Percentiles rank a stretch among this genome's conserved stretches.
phyloP scores from a whole-genome alignment of 2,329 filamentous ascomycete genomes.

The Ceratocystis cubensis region DNA sequence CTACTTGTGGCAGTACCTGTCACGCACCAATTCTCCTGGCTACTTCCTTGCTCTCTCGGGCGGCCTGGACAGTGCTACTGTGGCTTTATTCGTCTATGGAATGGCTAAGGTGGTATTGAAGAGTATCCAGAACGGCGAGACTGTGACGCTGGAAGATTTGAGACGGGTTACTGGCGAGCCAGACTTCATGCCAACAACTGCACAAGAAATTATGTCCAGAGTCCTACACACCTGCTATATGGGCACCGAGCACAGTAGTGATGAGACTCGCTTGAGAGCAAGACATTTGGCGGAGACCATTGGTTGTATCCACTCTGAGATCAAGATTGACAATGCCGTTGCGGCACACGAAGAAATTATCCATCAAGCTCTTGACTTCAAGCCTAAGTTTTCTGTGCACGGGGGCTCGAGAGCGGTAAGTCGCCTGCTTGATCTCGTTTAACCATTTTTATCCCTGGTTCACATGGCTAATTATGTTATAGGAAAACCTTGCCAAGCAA shows the following conservation, averaged over 20 bases:
- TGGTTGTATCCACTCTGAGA: slow-evolving; percentile 57
- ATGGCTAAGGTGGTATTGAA: slow-evolving; percentile 46
- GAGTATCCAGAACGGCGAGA: slow-evolving; percentile 34
- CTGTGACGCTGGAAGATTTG: slow-evolving; percentile 24
- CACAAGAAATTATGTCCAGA: slow-evolving; percentile 43
- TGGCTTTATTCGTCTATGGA: slow-evolving; percentile 29
- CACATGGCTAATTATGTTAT: not conserved
- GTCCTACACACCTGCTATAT: slow-evolving; percentile 38
- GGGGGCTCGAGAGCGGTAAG: slow-evolving; percentile 37
- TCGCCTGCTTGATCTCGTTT: too few relatives aligned
- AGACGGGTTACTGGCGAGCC: slow-evolving; percentile 24
- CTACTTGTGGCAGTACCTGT: slow-evolving; percentile 44
- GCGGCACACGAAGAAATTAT: slow-evolving; percentile 36
- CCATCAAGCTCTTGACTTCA: slow-evolving; percentile 25
- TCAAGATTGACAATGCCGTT: slow-evolving; percentile 60
- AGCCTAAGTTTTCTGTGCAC: slow-evolving; percentile 38
- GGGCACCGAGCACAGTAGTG: slow-evolving; percentile 47
- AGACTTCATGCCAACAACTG: slow-evolving; percentile 39
- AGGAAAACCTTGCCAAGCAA: slow-evolving; percentile 51
- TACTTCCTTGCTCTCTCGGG: slow-evolving; percentile 41
- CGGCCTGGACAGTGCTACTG: slow-evolving; percentile 26
- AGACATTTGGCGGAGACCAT: slow-evolving; percentile 48
- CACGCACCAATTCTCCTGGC: slow-evolving; percentile 37
- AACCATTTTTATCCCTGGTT: too few relatives aligned
- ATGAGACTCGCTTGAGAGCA: slow-evolving; percentile 48